Evolutionary conservation across 352 stramenopile genomes (phyloP), one percentile per base, ranked within the genome.

Genomic region (Pythium oligandrum): DNA sequence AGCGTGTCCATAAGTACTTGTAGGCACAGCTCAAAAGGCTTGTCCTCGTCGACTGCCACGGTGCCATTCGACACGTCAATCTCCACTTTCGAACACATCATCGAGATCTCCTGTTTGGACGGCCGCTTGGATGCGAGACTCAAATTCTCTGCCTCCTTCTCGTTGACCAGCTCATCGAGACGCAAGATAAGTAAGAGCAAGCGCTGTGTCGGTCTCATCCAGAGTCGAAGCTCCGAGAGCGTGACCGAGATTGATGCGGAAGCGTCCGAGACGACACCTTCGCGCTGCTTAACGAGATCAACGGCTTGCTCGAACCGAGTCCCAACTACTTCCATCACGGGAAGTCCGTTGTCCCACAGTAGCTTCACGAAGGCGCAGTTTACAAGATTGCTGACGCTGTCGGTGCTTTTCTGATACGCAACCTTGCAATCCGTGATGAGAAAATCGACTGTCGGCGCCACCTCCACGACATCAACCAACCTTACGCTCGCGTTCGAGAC

Each of bases 161-260:
- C 11, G 44, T 65, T 82, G 4, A 60, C 39, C 4, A 88, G 61
- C 33, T 83, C 68, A 17, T 88, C 73, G 6, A 88, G 57, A 3
- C 64, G 71, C 30, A 82, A 44, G 36, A 79, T 59, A 4, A 88
- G 40, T 4, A 86, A 53, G 12, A 88, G 7, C 32, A 88, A 53
- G n/a, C 64, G 70, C 26, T 59, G 68, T 7, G 65, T 48, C 7
- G 70, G 65, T 9, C 48, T 55, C 48, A 71, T 59, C 44, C 52
- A 66, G n/a, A 79, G 36, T 4, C 51, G 48, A 39, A 77, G 53
- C 1, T 64, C 53, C 5, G 61, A 59, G 11, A 68, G 4, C 4
- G 49, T 42, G 30, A 67, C 48, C 11, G 57, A 50, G n/a, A 9
- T 56, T 5, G 35, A 49, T 1, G 59, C 37, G 11, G 4, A n/a